These are phyloP conservation scores for Schizophyllum commune DNA, from an alignment of 1,284 basidiomycete species.

Conservation along the genomic window DNA sequence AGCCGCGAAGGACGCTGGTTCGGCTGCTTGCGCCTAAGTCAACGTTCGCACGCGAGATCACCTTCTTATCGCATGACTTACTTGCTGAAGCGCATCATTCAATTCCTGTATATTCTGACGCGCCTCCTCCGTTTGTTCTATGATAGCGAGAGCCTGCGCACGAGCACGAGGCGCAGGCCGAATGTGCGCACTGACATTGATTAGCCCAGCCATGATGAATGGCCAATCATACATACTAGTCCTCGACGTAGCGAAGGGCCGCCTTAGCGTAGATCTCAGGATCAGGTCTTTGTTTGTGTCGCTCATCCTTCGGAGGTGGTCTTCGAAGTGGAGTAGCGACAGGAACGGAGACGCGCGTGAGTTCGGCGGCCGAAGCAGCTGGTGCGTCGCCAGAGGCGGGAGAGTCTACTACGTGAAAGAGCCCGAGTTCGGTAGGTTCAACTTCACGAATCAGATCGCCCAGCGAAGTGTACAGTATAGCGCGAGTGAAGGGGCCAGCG, in stretches of 20 bases:
- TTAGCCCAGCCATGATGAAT: background rate
- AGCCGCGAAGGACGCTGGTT: constrained; percentile 32
- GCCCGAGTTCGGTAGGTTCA: constrained; percentile 66
- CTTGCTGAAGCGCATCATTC: constrained; percentile 44
- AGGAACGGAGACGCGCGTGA: constrained; percentile 56
- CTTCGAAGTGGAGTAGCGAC: constrained; percentile 63
- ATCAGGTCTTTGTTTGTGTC: constrained; percentile 39
- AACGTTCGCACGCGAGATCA: constrained; percentile 12
- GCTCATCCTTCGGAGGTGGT: constrained; percentile 22
- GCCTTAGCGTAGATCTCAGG: constrained; percentile 70
- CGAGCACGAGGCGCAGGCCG: constrained; percentile 66
- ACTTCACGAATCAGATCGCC: constrained; percentile 71
- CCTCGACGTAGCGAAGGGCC: constrained; percentile 64
- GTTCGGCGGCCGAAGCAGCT: constrained; percentile 26
- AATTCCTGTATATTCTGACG: constrained; percentile 46
- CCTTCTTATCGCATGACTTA: constrained; percentile 23
- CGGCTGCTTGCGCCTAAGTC: constrained; percentile 24
- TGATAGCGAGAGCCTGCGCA: constrained; percentile 44
- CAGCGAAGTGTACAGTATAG: constrained; percentile 52
- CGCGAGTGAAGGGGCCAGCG: constrained; percentile 40
- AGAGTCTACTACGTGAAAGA: constrained; percentile 48
- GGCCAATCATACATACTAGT: constrained; percentile 44
- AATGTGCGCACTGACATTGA: constrained; percentile 43
- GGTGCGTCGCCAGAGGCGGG: constrained; percentile 16
- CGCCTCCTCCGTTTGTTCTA: constrained; percentile 44